Evolutionary conservation across 2,329 filamentous ascomycete genomes (phyloP), one percentile per base, ranked within the genome.

Genomic region (Colletotrichum trifolii): DNA sequence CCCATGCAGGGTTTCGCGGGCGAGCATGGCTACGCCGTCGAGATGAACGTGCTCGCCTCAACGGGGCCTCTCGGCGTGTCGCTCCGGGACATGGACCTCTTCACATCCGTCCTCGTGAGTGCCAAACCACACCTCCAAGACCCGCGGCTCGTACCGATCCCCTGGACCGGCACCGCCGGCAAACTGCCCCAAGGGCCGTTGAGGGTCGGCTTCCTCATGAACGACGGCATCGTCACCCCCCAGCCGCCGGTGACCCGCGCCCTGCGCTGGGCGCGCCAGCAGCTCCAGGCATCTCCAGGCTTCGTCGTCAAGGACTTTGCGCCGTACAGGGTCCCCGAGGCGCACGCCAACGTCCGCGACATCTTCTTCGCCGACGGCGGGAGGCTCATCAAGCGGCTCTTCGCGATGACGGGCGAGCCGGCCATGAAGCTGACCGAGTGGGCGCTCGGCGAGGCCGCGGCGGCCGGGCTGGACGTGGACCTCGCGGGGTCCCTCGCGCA

Each of bases 351-450:
- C 69, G 78, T 82, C 67, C 67, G 74, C 52, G 67, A 67, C 4
- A 77, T 82, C 11, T 85, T 85, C 73, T 85, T 79, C 71, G 82
- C 83, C 0, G 81, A 83, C 34, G 79, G 78, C 12, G 80, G 75
- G 3, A 67, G 64, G 45, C 59, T 67, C 38, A 67, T 76, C 54
- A 74, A 73, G 55, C 71, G 70, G 2, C 69, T 74, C 15, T 73
- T 85, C 36, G 67, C 67, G 0, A 67, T 72, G 9, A 73, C 78
- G 0, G 79, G 78, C 8, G 83, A 85, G 67, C 82, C 83, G 0
- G 67, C 78, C n/a, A 77, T 78, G 10, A 72, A 78, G 0, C 72
- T 85, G 2, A 84, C 77, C 8, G 69, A 81, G 60, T 82, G 78
- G 78, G 74, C 74, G 45, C 69, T 73, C 58, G 69, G 69, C 35